Conservation (phyloP, 176 grass and related monocot species). For the Cenchrus americanus region DNA sequence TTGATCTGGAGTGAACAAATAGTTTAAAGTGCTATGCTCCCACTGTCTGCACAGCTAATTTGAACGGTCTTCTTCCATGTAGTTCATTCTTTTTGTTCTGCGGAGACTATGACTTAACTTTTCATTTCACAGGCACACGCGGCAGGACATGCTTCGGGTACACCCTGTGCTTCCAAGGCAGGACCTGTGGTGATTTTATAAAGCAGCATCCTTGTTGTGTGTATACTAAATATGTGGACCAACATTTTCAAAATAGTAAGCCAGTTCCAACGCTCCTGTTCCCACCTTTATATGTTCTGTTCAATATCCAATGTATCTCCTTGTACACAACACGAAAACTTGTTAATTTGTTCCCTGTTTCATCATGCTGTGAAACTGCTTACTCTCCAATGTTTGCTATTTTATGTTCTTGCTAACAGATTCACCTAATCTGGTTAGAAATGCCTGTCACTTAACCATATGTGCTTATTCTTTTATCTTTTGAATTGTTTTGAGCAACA, state of each 20-base stretch:
- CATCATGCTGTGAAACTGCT: neutral
- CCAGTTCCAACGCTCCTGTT: constrained; percentile 5
- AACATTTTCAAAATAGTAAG: constrained; percentile 99
- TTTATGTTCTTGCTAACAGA: neutral
- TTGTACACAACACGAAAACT: neutral
- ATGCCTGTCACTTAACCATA: neutral
- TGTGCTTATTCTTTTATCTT: neutral
- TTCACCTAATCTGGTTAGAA: neutral
- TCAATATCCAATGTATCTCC: constrained; percentile 8
- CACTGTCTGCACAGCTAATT: neutral
- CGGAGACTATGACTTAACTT: neutral
- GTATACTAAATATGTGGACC: constrained; percentile 77
- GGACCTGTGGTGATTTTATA: constrained; percentile 10
- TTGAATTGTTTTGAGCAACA: neutral
- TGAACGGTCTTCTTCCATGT: constrained; percentile 11
- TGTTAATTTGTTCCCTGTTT: constrained; percentile 2
- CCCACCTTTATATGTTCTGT: neutral
- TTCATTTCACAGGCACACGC: neutral
- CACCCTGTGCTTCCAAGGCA: neutral
- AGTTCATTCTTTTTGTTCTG: neutral
- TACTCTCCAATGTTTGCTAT: neutral
- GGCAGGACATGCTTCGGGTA: constrained; percentile 21
- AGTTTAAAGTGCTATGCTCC: neutral
- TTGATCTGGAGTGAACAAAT: too few species aligned
- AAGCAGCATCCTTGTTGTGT: constrained; percentile 29